These are phyloP conservation scores for Yarrowia sp. DNA, from an alignment of 805 yeast genomes.

Conservation along the genomic window DNA sequence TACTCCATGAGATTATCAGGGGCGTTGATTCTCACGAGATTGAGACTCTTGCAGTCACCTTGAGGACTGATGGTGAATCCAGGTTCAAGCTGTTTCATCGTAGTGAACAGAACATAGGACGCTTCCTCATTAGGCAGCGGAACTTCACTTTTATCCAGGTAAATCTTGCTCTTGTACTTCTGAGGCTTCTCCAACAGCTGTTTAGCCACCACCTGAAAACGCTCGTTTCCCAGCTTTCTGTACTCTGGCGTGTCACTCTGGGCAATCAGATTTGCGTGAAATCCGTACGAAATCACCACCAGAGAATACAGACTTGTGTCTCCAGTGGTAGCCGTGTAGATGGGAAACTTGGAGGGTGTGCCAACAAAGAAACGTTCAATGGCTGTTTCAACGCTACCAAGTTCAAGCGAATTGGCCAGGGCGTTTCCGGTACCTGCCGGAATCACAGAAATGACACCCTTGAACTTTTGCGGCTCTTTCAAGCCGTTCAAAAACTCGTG, in stretches of 20 bases:
- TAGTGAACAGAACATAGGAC: conserved; percentile 20
- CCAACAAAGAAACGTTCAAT: conserved; percentile 47
- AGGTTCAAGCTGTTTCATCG: conserved; percentile 18
- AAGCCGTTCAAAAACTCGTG: conserved; percentile 71
- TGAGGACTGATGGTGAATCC: conserved; percentile 26
- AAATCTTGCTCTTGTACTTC: conserved; percentile 9
- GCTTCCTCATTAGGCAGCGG: conserved; percentile 20
- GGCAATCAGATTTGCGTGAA: conserved; percentile 86
- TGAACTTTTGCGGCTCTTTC: conserved; percentile 39
- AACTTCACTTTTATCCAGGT: background rate
- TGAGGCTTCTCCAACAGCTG: conserved; percentile 13
- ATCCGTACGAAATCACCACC: conserved; percentile 83
- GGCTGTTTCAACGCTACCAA: conserved; percentile 46
- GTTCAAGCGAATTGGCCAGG: conserved; percentile 66
- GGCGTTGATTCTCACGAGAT: conserved; percentile 23
- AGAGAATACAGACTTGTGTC: conserved; percentile 51
- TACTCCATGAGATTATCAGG: conserved; percentile 35
- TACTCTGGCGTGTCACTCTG: conserved; percentile 75
- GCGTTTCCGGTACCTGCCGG: conserved; percentile 93
- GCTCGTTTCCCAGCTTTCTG: conserved; percentile 65
- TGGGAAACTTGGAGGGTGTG: conserved; percentile 36
- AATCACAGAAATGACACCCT: conserved; percentile 50
- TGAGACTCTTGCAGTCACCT: conserved; percentile 8
- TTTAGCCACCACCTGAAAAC: conserved; percentile 75
- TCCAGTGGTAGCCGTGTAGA: conserved; percentile 42